Percentiles rank a stretch among this genome's conserved stretches.
Evolutionary conservation across 305 asterid species (phyloP).

Genomic region (Rubia occidens): DNA sequence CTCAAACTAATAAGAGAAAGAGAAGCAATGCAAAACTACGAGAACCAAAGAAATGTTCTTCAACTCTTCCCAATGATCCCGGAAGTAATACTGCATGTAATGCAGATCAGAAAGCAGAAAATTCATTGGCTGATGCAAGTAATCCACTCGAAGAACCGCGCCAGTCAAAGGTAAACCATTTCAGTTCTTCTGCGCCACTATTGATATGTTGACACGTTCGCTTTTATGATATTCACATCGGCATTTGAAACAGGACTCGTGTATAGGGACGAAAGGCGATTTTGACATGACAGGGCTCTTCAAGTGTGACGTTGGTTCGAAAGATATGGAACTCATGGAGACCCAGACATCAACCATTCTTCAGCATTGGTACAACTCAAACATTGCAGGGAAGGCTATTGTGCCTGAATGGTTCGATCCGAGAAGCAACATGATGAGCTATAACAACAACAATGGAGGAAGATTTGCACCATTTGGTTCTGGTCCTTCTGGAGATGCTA

Average conservation of each 20-base stretch:
- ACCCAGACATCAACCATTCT: neutral
- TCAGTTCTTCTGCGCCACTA: neutral
- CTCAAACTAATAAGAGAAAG: neutral
- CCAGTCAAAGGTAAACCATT: neutral
- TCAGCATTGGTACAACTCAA: neutral
- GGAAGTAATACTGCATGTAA: neutral
- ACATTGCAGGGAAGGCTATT: slow-evolving; percentile 11
- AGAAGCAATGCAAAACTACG: slow-evolving; percentile 13
- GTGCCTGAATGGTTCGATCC: slow-evolving; percentile 14
- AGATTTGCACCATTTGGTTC: slow-evolving; percentile 13
- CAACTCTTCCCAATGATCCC: slow-evolving; percentile 12
- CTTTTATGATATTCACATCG: neutral
- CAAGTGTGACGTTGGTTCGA: neutral
- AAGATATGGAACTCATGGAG: neutral
- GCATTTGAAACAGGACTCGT: neutral
- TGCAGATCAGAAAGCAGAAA: slow-evolving; percentile 1
- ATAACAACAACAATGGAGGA: slow-evolving; percentile 16
- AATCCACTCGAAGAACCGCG: neutral
- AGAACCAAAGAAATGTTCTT: slow-evolving; percentile 12
- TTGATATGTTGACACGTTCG: no score
- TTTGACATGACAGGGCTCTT: neutral
- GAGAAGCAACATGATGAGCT: slow-evolving; percentile 1
- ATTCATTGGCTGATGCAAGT: slow-evolving; percentile 12
- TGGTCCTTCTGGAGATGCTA: slow-evolving; percentile 19
- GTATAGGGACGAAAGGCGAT: neutral